These are phyloP conservation scores for Wickerhamomyces rabaulensis DNA, from an alignment of 805 yeast genomes.

Conservation along the genomic window DNA sequence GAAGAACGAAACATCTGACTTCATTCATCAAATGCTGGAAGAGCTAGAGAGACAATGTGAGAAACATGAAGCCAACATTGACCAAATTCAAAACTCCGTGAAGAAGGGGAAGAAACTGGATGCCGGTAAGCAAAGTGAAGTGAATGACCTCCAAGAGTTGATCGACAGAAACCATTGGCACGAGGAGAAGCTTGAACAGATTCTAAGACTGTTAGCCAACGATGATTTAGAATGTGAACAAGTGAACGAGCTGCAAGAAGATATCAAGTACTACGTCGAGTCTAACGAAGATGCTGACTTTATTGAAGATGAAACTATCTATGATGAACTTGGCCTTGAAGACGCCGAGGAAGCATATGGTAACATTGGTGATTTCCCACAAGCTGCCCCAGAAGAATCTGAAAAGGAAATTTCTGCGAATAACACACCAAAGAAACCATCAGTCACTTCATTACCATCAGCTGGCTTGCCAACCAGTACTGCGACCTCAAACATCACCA, in stretches of 20 bases:
- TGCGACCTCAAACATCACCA: no score
- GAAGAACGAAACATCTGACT: constrained; percentile 66
- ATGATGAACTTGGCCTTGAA: constrained; percentile 76
- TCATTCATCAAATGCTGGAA: constrained; percentile 66
- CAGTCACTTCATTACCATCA: constrained; percentile 12
- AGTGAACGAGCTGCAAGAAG: constrained; percentile 76
- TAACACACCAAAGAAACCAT: constrained; percentile 34
- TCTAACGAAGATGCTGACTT: constrained; percentile 90
- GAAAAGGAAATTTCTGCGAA: constrained; percentile 5
- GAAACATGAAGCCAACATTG: constrained; percentile 67
- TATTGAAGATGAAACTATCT: constrained; percentile 88
- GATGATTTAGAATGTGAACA: constrained; percentile 75
- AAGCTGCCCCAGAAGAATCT: constrained; percentile 7
- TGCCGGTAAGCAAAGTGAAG: constrained; percentile 45
- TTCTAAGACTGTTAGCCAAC: constrained; percentile 71
- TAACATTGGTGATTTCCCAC: constrained; percentile 37
- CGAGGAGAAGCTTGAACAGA: constrained; percentile 68
- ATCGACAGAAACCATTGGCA: constrained; percentile 78
- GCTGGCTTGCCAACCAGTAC: constrained; percentile 5
- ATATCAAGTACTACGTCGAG: constrained; percentile 88
- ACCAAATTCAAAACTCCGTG: constrained; percentile 42
- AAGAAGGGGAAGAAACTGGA: constrained; percentile 59
- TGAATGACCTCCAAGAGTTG: constrained; percentile 57
- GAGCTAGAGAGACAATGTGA: constrained; percentile 81
- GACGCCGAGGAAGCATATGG: constrained; percentile 51